Conservation (phyloP, 345 rosid genomes). For the Brassica incana region DNA sequence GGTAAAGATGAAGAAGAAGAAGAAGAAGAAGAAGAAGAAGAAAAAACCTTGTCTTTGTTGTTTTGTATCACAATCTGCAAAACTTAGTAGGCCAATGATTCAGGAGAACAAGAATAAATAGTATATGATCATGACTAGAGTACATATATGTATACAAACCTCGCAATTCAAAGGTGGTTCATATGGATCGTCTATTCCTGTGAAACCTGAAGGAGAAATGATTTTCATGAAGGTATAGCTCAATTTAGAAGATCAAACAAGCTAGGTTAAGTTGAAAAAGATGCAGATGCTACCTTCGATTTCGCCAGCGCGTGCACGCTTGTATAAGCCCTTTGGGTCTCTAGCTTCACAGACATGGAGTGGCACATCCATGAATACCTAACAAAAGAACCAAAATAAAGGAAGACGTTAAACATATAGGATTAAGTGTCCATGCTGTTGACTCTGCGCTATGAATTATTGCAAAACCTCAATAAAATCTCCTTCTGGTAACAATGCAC, state of each 20-base stretch:
- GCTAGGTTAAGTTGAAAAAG: neutral
- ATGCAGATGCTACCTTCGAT: slow-evolving; percentile 25
- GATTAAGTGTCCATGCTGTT: neutral
- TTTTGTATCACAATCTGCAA: slow-evolving; percentile 66
- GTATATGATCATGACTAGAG: neutral
- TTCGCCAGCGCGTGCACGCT: slow-evolving; percentile 3
- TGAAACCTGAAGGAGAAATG: slow-evolving; percentile 52
- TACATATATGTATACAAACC: slow-evolving; percentile 36
- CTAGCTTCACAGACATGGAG: neutral
- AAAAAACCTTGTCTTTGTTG: slow-evolving; percentile 25
- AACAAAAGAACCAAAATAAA: neutral
- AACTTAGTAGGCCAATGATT: neutral
- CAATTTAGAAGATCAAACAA: neutral
- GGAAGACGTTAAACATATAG: neutral
- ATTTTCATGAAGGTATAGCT: neutral
- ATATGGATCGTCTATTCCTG: slow-evolving; percentile 77
- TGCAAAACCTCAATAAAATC: slow-evolving; percentile 1
- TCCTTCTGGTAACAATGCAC: neutral
- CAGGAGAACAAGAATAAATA: neutral
- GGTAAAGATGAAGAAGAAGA: slow-evolving; percentile 42
- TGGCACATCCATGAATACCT: slow-evolving; percentile 13
- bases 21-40: slow-evolving; percentile 38
- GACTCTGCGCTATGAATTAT: too few species aligned
- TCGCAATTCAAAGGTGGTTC: slow-evolving; percentile 67
- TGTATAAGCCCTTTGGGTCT: slow-evolving; percentile 6